Percentiles rank a stretch among this genome's conserved stretches.
These are phyloP conservation scores for Talaromyces sp. DNA, from an alignment of 2,329 filamentous ascomycete genomes.

Conservation along the genomic window DNA sequence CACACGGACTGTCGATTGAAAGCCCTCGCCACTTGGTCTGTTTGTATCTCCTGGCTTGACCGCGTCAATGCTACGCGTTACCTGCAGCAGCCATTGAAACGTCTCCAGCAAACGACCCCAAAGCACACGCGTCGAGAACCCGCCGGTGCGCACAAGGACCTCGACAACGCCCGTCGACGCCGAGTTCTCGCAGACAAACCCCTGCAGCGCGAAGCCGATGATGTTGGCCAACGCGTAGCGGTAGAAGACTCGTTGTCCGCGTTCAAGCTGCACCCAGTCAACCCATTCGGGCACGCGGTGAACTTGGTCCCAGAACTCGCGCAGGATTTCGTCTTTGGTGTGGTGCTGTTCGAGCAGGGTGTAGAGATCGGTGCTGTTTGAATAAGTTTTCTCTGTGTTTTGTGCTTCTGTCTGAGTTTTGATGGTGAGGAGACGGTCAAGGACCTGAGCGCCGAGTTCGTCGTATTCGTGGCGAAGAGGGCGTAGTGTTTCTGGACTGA, in stretches of 20 bases:
- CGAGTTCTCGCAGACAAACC: slow-evolving; percentile 26
- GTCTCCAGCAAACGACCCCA: slow-evolving; percentile 63
- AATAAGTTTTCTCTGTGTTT: background rate
- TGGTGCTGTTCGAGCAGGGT: slow-evolving; percentile 54
- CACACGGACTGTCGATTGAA: slow-evolving; percentile 58
- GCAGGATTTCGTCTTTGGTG: slow-evolving; percentile 48
- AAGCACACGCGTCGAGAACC: slow-evolving; percentile 62
- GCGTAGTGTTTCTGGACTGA: slow-evolving; percentile 9
- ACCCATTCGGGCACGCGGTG: slow-evolving; percentile 66
- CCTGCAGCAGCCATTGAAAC: slow-evolving; percentile 67
- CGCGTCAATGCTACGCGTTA: slow-evolving; percentile 56
- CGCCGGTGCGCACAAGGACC: slow-evolving; percentile 65
- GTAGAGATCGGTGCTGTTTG: slow-evolving; percentile 49
- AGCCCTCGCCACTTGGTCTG: slow-evolving; percentile 51
- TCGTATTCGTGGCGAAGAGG: slow-evolving; percentile 16
- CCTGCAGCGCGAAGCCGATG: slow-evolving; percentile 17
- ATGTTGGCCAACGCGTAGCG: slow-evolving; percentile 55
- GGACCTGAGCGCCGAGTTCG: slow-evolving; percentile 8
- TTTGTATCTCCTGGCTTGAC: slow-evolving; percentile 50
- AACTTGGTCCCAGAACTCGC: slow-evolving; percentile 58
- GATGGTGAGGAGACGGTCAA: slow-evolving; percentile 14
- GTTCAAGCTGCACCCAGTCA: slow-evolving; percentile 65
- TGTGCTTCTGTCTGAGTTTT: background rate
- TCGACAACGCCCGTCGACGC: slow-evolving; percentile 65
- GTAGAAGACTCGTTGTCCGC: slow-evolving; percentile 70